Conservation (phyloP, 2,329 filamentous ascomycete genomes). For the Verticillium nubilum region DNA sequence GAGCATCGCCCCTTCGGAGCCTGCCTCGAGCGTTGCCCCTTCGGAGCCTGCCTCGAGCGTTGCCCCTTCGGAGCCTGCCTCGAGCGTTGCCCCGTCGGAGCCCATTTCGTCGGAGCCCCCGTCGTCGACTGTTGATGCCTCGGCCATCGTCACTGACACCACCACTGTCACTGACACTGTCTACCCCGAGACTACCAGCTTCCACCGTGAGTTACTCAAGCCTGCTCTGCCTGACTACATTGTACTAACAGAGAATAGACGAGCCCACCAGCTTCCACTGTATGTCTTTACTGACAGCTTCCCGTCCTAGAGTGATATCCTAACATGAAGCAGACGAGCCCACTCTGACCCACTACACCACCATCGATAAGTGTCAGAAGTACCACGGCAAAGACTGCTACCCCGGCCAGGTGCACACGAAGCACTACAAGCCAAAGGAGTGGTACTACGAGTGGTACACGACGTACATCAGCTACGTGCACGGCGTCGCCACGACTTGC, state of each 20-base stretch:
- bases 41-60: too few species aligned
- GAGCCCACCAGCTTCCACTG: background rate
- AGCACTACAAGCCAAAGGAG: background rate
- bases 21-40: background rate
- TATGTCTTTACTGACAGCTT: too few species aligned
- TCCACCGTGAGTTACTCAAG: too few species aligned
- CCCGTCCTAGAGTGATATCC: too few species aligned
- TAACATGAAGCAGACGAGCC: background rate
- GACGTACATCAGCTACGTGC: constrained; percentile 1
- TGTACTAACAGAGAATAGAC: too few species aligned
- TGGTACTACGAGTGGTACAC: background rate
- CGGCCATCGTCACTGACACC: background rate
- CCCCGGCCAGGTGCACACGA: background rate
- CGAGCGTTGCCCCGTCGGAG: background rate
- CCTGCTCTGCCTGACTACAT: too few species aligned
- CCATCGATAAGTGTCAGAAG: background rate
- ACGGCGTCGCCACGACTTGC: background rate
- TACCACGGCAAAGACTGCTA: background rate
- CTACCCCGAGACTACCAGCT: background rate
- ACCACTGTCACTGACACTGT: background rate
- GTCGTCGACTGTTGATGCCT: background rate
- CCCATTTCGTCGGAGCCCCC: background rate
- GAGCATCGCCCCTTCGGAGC: background rate
- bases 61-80: background rate
- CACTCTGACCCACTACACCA: background rate